Conservation (phyloP, 2,329 filamentous ascomycete species). For the Pseudocercospora macadamiae region DNA sequence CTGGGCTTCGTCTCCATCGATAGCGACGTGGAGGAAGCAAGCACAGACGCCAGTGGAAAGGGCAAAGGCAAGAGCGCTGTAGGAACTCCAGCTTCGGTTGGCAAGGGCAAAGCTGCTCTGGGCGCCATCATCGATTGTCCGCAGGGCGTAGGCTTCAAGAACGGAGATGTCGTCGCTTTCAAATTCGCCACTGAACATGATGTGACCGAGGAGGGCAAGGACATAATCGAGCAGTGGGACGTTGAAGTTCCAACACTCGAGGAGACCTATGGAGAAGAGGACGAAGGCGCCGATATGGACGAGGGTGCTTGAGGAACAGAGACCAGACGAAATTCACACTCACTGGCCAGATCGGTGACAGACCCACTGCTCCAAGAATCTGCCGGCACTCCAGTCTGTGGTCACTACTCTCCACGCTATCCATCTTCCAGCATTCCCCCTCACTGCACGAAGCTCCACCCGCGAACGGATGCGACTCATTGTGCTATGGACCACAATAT, state of each 20-base stretch:
- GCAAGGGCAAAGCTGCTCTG: constrained; percentile 36
- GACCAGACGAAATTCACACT: neutral
- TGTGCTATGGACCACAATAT: constrained; percentile 3
- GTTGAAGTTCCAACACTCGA: constrained; percentile 39
- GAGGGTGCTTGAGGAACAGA: constrained; percentile 26
- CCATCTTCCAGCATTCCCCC: neutral
- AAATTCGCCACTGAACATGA: constrained; percentile 34
- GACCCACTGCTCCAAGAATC: too few relatives aligned
- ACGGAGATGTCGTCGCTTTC: constrained; percentile 41
- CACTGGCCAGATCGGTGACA: neutral
- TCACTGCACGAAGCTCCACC: neutral
- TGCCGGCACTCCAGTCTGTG: neutral
- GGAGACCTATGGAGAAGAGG: constrained; percentile 35
- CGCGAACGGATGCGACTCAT: neutral
- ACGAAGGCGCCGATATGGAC: constrained; percentile 29
- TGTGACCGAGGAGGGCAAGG: constrained; percentile 24
- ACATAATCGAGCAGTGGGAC: constrained; percentile 37
- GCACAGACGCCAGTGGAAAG: constrained; percentile 40
- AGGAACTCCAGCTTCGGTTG: neutral
- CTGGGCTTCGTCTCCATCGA: constrained; percentile 46
- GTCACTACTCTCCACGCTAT: neutral
- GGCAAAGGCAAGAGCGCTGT: constrained; percentile 43
- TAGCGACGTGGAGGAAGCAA: constrained; percentile 24
- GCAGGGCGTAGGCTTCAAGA: constrained; percentile 38
- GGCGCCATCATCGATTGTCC: constrained; percentile 42